Evolutionary conservation across 2,329 filamentous ascomycete genomes (phyloP), one percentile per base, ranked within the genome.

Genomic region (Scedosporium apiospermum): DNA sequence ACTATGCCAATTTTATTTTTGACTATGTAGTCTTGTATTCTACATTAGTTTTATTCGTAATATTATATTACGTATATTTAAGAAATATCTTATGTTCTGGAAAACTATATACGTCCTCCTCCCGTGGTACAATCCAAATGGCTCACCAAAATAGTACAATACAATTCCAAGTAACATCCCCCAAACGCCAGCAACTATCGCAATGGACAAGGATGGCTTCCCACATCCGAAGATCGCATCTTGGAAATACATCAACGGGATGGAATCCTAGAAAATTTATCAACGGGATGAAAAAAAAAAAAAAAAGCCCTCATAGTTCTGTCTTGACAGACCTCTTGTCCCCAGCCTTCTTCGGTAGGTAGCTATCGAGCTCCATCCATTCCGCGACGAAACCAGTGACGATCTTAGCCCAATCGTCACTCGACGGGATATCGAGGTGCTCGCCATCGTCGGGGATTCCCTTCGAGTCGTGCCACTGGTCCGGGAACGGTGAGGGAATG

Each of bases 361-460:
- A 70, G 5, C 71, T 70, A 23, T 75, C 75, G 65, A 98, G 75
- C 67, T 96, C 93, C 84, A 98, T 85, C 92, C 93, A 98, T 75
- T 98, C 93, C 0, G 90, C 88, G 41, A 87, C 83, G 76, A 98
- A 99, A 0, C 87, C 93, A 0, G 89, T 88, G 6, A 93, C 80
- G 58, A 99, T 87, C 72, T 84, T 87, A 18, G 89, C 85, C 95
- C 95, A 99, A 73, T 99, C 95, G 68, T 89, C 83, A 42, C 93
- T 84, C 0, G 90, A 93, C 7, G 84, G 79, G 67, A 88, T 77
- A 73, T 99, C 91, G 63, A 99, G 76, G 75, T 98, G 89, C 67
- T 88, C 86, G 1, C 86, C 93, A 68, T 96, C 88, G 71, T 99
- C 95, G 0, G 87, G 77, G 69, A 92, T 85, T 12, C 60, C 60